These are phyloP conservation scores for Rubia occidens DNA, from an alignment of 305 asterid species.

Conservation along the genomic window DNA sequence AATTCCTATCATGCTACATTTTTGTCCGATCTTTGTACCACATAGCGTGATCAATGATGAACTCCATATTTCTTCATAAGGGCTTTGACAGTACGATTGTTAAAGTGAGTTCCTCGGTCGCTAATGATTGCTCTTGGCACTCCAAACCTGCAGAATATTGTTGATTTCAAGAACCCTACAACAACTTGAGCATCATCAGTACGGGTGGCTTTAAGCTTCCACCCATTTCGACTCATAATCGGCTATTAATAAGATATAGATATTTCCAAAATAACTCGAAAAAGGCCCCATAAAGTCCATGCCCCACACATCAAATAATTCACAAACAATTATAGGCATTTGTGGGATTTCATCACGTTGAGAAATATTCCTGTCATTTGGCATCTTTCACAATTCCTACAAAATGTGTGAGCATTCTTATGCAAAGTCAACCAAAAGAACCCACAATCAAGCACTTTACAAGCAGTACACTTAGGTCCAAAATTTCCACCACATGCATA, in stretches of 20 bases:
- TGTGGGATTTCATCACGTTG: neutral
- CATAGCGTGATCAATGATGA: neutral
- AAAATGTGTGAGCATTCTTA: too few relatives aligned
- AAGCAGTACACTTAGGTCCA: neutral
- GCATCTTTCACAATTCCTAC: too few relatives aligned
- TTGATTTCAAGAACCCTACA: neutral
- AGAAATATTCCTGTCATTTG: neutral
- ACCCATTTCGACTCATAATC: too few relatives aligned
- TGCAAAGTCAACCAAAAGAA: too few relatives aligned
- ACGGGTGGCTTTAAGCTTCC: neutral
- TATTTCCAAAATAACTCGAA: neutral
- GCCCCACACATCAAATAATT: neutral
- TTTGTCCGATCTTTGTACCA: neutral
- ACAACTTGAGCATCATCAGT: neutral
- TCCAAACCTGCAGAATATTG: neutral
- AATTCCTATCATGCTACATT: neutral
- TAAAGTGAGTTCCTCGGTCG: neutral
- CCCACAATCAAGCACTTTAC: neutral
- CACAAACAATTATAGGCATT: neutral
- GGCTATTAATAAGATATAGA: too few relatives aligned
- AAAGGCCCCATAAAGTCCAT: slow-evolving; percentile 1
- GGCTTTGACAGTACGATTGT: neutral
- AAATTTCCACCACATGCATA: neutral
- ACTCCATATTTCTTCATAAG: slow-evolving; percentile 2
- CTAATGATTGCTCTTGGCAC: neutral